phyloP scores from a whole-genome alignment of 1,284 basidiomycete species.

The Microbotryum violaceum region DNA sequence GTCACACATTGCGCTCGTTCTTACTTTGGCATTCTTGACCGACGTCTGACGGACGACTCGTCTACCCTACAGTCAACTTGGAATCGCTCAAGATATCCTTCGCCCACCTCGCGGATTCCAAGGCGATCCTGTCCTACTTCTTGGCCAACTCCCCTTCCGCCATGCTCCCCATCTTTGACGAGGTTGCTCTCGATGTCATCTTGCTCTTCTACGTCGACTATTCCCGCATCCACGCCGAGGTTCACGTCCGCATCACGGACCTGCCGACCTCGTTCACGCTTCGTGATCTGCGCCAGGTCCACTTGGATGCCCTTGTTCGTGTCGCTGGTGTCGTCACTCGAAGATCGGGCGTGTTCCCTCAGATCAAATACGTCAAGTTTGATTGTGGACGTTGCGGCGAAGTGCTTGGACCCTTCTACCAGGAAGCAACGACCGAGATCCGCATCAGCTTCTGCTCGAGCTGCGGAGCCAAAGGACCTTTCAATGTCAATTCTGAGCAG shows the following conservation, averaged over 20 bases:
- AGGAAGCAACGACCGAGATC: slow-evolving; percentile 90
- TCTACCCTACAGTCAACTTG: slow-evolving; percentile 62
- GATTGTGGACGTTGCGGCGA: slow-evolving; percentile 90
- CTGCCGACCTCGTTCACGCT: slow-evolving; percentile 82
- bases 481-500: slow-evolving; percentile 93
- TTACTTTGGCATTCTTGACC: background rate
- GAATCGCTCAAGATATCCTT: slow-evolving; percentile 97
- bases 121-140: slow-evolving; percentile 94
- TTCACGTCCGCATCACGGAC: slow-evolving; percentile 94
- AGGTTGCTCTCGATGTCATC: slow-evolving; percentile 88
- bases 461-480: slow-evolving; percentile 90
- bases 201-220: slow-evolving; percentile 93
- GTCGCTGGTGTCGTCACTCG: slow-evolving; percentile 96
- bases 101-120: slow-evolving; percentile 78
- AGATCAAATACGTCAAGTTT: slow-evolving; percentile 98
- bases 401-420: slow-evolving; percentile 91
- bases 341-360: slow-evolving; percentile 92
- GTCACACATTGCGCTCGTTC: slow-evolving; percentile 37
- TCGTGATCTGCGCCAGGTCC: slow-evolving; percentile 82
- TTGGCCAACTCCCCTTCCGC: slow-evolving; percentile 86
- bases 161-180: slow-evolving; percentile 91
- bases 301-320: slow-evolving; percentile 92
- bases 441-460: slow-evolving; percentile 89
- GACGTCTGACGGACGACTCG: background rate
- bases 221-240: slow-evolving; percentile 93